phyloP scores from a whole-genome alignment of 495 filamentous ascomycete genomes.

The Penicillium atrosanguineum region DNA sequence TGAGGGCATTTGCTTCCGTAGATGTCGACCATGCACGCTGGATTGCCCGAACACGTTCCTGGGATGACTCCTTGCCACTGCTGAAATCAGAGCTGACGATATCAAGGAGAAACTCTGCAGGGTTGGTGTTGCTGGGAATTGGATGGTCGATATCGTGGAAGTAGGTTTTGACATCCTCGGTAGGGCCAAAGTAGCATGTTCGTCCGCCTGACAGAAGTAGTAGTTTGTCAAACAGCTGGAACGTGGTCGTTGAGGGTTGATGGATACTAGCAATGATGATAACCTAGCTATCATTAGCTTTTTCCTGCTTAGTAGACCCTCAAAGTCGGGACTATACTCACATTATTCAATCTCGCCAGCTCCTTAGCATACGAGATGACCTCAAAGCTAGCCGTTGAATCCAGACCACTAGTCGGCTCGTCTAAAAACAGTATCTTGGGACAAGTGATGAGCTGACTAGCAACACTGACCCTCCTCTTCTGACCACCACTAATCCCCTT shows the following conservation, averaged over 20 bases:
- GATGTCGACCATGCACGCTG: conserved; percentile 32
- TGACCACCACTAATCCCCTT: conserved; percentile 82
- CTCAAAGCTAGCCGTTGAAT: conserved; percentile 66
- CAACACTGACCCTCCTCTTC: conserved; percentile 73
- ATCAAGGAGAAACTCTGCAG: conserved; percentile 75
- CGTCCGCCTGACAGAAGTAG: conserved; percentile 68
- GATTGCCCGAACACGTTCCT: conserved; percentile 26
- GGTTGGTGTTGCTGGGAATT: conserved; percentile 67
- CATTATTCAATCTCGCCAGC: conserved; percentile 64
- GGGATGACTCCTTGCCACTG: conserved; percentile 39
- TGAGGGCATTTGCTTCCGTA: conserved; percentile 7
- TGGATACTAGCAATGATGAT: conserved; percentile 78
- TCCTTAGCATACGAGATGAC: conserved; percentile 63
- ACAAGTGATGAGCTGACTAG: conserved; percentile 72
- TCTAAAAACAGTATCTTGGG: conserved; percentile 80
- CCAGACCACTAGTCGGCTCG: conserved; percentile 77
- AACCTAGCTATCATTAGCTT: conserved; percentile 35
- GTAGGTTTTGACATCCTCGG: conserved; percentile 50
- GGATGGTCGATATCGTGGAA: conserved; percentile 57
- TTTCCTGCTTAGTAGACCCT: background rate
- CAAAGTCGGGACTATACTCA: conserved; percentile 26
- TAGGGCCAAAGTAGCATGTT: conserved; percentile 66
- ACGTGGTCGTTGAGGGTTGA: conserved; percentile 74
- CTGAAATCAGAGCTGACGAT: conserved; percentile 73
- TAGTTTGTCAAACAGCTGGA: conserved; percentile 75